Base-by-base conservation (phyloP, 805 yeast species). In the Wickerhamomyces tratensis region DNA sequence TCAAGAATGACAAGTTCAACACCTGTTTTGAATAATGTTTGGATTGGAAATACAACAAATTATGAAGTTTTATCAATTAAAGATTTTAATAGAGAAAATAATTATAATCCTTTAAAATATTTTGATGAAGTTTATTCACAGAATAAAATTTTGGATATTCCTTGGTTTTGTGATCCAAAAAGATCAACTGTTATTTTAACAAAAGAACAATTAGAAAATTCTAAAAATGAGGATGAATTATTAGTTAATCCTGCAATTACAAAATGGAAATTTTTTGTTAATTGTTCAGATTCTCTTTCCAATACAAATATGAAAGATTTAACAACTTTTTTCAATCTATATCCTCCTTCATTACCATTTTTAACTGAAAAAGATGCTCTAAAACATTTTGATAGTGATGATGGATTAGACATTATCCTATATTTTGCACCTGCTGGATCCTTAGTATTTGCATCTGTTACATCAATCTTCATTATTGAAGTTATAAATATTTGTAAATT, bases 11-110 rank as follows among this genome's bases (percentile, higher is more conserved):
- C 95, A 1, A 70, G 86, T 9, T 94, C 95, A 0, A 74, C 93
- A 0, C 72, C 68, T 11, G 64, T 86, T 2, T 55, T 57, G 13
- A 47, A 57, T 7, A 68, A 74, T 39, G 74, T 88, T 6, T 89
- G 91, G 89, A 69, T 82, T 41, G 98, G 98, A 2, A 91, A 89
- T 54, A 65, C 79, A 1, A 77, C 85, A 49, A 96, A 89, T 58
- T 77, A 69, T 54, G 80, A 78, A 46, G 61, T 59, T 5, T 54
- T 58, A 43, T 57, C 52, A 41, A 36, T 49, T 37, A 46, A 42
- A 41, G 52, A 50, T 12, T 39, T 42, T 9, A 39, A 43, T n/a
- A 44, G 42, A 12, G n/a, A 20, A 20, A 20, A 20, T 20, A 20
- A 20, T 20, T 20, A 20, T 20, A 20, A 20, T 20, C 20, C 20